Percentiles rank a stretch among this genome's conserved stretches.
Conservation (phyloP, 2,329 filamentous ascomycete species). For the Venturia effusa region DNA sequence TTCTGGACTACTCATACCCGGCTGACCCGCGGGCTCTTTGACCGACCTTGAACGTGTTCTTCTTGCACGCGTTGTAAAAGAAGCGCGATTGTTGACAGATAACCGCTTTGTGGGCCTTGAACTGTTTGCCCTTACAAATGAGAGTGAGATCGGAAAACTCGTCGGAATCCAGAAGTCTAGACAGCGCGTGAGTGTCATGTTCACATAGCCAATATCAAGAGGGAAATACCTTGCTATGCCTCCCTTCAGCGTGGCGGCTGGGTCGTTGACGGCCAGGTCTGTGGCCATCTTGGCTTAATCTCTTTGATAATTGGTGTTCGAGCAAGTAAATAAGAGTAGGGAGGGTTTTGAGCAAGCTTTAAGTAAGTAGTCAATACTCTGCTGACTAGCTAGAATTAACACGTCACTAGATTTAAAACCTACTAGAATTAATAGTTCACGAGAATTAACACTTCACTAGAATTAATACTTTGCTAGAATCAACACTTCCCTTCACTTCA, state of each 20-base stretch:
- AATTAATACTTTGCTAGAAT: no score
- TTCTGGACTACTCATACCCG: not conserved
- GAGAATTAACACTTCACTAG: no score
- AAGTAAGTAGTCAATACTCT: no score
- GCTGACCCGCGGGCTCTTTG: not conserved
- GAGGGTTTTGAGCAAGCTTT: not conserved
- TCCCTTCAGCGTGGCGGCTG: not conserved
- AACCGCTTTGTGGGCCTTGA: not conserved
- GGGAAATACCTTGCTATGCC: not conserved
- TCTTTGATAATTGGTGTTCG: not conserved
- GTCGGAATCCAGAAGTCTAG: not conserved
- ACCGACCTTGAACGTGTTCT: not conserved
- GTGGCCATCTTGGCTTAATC: not conserved
- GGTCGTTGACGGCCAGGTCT: not conserved
- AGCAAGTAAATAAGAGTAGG: not conserved
- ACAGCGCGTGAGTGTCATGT: not conserved
- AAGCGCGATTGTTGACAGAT: not conserved
- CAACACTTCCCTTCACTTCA: no score
- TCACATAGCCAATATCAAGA: no score
- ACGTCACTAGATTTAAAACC: no score
- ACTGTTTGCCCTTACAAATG: not conserved
- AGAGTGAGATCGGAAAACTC: not conserved
- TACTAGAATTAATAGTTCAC: no score
- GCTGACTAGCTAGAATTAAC: no score
- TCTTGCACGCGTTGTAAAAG: conserved; percentile 1